Evolutionary conservation across 176 grass and related monocot species (phyloP), one percentile per base, ranked within the genome.

Genomic region (Secale cereale): DNA sequence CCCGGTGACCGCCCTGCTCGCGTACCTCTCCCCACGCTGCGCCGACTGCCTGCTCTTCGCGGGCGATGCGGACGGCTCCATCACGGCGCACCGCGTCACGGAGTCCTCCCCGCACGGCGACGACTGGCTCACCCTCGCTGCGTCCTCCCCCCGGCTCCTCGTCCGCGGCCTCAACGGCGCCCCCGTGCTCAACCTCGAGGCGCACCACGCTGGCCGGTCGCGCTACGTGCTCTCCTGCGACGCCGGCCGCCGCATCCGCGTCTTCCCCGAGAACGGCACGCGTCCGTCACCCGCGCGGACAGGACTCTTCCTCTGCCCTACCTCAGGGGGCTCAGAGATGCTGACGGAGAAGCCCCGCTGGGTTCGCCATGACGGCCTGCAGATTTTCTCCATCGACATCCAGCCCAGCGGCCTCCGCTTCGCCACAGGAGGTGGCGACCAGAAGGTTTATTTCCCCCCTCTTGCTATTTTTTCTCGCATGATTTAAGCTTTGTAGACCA

Each of bases 211-310:
- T 3, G 93, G 91, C 0, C 89, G 91, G 27, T 68, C 74, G 1
- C 91, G 96, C 17, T 98, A 98, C 81, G 87, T 98, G n/a, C 80
- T 98, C 35, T 86, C 93, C 27, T 92, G 90, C 29, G 96, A 98
- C 70, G 83, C 72, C 8, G 80, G 85, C 23, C 91, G 91, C 60
- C 89, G 93, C 77, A 95, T 98, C 81, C 69, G 93, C 87, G 91
- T 95, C 74, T 98, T 93, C 91, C 94, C 96, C 6, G 96, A 98
- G 86, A 95, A 94, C 72, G 96, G 93, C 79, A 94, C 96, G 60
- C 88, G n/a, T n/a, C n/a, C n/a, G n/a, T n/a, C n/a, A n/a, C n/a
- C n/a, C n/a, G n/a, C n/a, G n/a, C n/a, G n/a, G n/a, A n/a, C n/a
- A n/a, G n/a, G n/a, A n/a, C n/a, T n/a, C n/a, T n/a, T n/a, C n/a